phyloP scores from a whole-genome alignment of 2,329 filamentous ascomycete genomes.

The Fusarium tanahbumbuense region DNA sequence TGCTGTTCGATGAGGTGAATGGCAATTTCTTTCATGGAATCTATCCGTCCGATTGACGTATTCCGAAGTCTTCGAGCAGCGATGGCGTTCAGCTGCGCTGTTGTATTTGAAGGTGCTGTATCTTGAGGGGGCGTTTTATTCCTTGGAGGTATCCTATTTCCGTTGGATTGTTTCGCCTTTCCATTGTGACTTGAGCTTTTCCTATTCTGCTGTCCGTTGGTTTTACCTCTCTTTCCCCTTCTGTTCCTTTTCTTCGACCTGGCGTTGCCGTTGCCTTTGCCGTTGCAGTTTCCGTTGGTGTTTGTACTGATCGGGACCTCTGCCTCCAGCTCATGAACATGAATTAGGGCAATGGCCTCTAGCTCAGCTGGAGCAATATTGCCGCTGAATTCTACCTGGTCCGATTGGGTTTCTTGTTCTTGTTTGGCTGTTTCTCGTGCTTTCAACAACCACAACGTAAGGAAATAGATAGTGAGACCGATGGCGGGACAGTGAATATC shows the following conservation, averaged over 20 bases:
- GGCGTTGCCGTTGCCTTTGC: not conserved
- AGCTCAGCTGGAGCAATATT: not conserved
- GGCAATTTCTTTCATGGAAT: not conserved
- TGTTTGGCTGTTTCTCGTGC: not conserved
- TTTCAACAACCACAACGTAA: not conserved
- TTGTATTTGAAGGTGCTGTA: not conserved
- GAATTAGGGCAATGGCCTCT: not conserved
- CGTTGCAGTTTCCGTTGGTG: not conserved
- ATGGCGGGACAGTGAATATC: constrained; percentile 1
- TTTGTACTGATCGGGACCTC: not conserved
- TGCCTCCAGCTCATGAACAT: not conserved
- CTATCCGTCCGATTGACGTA: not conserved
- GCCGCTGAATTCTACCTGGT: not conserved
- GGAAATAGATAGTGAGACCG: constrained; percentile 17
- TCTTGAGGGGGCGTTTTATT: not conserved
- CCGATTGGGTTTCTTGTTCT: not conserved
- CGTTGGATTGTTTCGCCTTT: not conserved
- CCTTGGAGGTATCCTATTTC: not conserved
- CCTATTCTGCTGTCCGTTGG: not conserved
- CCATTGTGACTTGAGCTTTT: not conserved
- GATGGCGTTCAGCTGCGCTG: not conserved
- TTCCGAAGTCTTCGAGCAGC: not conserved
- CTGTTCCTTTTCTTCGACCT: not conserved
- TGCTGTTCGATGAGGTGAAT: not conserved
- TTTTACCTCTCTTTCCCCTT: not conserved